Evolutionary conservation across 2,329 filamentous ascomycete species (phyloP), one percentile per base, ranked within the genome.

Genomic region (Hymenoscyphus salicellus): DNA sequence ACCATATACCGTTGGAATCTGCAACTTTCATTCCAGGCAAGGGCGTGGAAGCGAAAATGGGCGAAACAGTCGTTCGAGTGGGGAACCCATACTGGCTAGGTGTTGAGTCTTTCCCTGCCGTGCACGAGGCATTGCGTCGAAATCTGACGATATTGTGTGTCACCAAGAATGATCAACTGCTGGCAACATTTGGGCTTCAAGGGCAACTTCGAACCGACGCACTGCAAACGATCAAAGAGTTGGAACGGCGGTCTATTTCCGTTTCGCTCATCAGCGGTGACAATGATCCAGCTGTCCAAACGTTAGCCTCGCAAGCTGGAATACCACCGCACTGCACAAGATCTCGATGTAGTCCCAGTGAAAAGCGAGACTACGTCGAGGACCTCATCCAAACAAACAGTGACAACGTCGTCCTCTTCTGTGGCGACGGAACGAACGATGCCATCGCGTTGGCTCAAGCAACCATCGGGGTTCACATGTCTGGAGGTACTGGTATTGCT

Each of bases 381-480:
- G 14, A 61, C 58, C 11, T 67, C 17, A n/a, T 33, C 26, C 10
- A 26, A 28, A 23, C 8, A 14, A 23, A 30, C 6, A 60, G 52
- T 36, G n/a, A 30, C 26, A 36, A 41, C 20, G 56, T 82, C 1
- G 83, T 91, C 20, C 75, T 93, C 5, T 93, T 94, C 75, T 83
- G 85, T 60, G 91, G 91, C 41, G 91, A 94, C 70, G 91, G 91
- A 1, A 92, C 89, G 16, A 94, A 94, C 74, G 91, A 94, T 72
- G 89, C 91, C 0, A 81, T 86, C 2, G 91, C 91, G 0, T 81
- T 94, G 1, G 86, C 89, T 0, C 85, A 88, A 72, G 89, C 91
- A 0, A 84, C 83, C 5, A 83, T 94, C 32, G 91, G 91, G 32
- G 80, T 93, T 0, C 88, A 91, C 68, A 84, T 94, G 73, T 84